Percentiles rank a stretch among this genome's conserved stretches.
Evolutionary conservation across 2,329 filamentous ascomycete genomes (phyloP).

Genomic region (Trichoderma breve): DNA sequence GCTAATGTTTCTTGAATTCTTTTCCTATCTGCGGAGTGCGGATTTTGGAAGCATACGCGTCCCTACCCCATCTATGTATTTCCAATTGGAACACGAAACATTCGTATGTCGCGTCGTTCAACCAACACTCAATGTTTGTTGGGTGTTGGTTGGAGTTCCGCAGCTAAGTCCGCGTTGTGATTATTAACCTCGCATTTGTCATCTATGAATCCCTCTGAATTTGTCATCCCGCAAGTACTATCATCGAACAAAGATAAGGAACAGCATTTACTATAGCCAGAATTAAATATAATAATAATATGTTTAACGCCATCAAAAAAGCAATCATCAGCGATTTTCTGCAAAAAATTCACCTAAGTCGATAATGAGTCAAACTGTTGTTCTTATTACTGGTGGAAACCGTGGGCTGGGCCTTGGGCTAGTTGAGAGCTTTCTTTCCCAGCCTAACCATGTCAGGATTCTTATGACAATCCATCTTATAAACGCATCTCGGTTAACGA

Average conservation of each 20-base stretch:
- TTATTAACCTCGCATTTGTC: not conserved
- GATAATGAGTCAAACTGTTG: not conserved
- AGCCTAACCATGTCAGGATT: constrained; percentile 34
- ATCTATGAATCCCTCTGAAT: not conserved
- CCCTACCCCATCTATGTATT: not conserved
- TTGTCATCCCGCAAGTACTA: not conserved
- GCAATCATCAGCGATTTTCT: not conserved
- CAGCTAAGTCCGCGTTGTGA: not conserved
- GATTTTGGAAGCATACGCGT: not conserved
- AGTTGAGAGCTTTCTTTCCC: constrained; percentile 40
- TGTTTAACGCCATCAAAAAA: not conserved
- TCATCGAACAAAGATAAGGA: not conserved
- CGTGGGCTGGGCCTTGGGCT: constrained; percentile 42
- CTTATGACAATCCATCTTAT: not conserved
- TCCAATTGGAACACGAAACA: not conserved
- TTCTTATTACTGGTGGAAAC: constrained; percentile 40
- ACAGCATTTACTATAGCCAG: not conserved
- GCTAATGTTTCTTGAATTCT: not conserved
- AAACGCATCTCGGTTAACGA: not conserved
- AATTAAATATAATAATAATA: not conserved
- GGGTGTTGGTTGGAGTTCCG: not conserved
- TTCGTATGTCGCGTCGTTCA: not conserved
- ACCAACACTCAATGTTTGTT: not conserved
- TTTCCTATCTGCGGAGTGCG: not conserved
- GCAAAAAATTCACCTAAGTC: not conserved